These are phyloP conservation scores for Yueomyces sinensis DNA, from an alignment of 805 yeast species.

Conservation along the genomic window DNA sequence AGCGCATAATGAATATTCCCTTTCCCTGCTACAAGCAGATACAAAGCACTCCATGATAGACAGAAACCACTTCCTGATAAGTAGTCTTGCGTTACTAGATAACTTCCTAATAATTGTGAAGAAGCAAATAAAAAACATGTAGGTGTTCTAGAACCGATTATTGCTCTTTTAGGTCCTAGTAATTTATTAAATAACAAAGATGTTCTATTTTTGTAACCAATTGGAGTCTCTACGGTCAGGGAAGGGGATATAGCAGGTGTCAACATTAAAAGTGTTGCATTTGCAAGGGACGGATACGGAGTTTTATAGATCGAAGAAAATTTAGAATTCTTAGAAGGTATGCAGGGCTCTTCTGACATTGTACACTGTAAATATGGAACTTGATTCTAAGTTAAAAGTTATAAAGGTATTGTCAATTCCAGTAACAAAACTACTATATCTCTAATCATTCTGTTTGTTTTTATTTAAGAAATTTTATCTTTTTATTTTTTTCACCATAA, in stretches of 20 bases:
- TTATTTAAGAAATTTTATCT: too few species aligned
- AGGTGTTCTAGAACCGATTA: conserved; percentile 24
- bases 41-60: conserved; percentile 71
- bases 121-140: conserved; percentile 44
- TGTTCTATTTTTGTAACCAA: not conserved
- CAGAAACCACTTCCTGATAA: conserved; percentile 71
- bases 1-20: conserved; percentile 36
- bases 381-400: too few species aligned
- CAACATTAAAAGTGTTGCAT: conserved; percentile 25
- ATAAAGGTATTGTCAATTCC: too few species aligned
- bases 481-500: too few species aligned
- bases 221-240: conserved; percentile 3
- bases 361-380: too few species aligned
- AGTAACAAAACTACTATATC: too few species aligned
- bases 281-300: conserved; percentile 35
- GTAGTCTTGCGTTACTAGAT: conserved; percentile 59
- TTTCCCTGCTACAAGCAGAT: conserved; percentile 56
- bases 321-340: too few species aligned
- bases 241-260: conserved; percentile 28
- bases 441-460: too few species aligned
- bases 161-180: conserved; percentile 1
- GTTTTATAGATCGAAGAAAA: conserved; percentile 21
- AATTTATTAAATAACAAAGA: not conserved
- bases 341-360: too few species aligned
- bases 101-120: conserved; percentile 53